These are phyloP conservation scores for Erigeron canadensis DNA, from an alignment of 129 eudicot genomes.

Conservation along the genomic window DNA sequence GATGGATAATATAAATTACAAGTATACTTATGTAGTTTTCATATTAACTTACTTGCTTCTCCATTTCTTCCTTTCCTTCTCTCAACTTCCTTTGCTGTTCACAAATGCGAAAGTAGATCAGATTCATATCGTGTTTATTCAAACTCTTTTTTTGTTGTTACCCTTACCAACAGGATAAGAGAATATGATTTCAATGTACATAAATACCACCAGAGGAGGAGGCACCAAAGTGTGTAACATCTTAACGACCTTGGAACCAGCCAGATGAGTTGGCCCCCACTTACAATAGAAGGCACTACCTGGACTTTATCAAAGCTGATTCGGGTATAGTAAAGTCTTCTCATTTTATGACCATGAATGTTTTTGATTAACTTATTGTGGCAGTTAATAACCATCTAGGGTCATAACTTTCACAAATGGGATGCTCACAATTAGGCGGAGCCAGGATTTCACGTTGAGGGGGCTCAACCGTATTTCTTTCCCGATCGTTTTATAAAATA, in stretches of 20 bases:
- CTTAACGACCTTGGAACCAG: constrained; percentile 27
- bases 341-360: no score
- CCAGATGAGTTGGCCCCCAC: constrained; percentile 18
- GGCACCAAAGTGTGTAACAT: neutral
- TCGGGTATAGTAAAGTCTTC: no score
- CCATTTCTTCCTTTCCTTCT: neutral
- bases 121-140: neutral
- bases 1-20: no score
- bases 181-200: neutral
- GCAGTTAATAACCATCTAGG: neutral
- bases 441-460: no score
- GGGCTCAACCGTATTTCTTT: no score
- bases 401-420: no score
- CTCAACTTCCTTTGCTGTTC: neutral
- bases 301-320: no score
- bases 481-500: no score
- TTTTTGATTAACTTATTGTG: no score
- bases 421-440: no score
- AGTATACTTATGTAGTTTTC: neutral
- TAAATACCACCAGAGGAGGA: neutral
- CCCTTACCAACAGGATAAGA: neutral
- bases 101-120: neutral
- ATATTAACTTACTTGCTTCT: neutral
- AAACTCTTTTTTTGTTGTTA: neutral
- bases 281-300: no score